These are phyloP conservation scores for Rhododendron simsii DNA, from an alignment of 148 eudicot species.

Conservation along the genomic window DNA sequence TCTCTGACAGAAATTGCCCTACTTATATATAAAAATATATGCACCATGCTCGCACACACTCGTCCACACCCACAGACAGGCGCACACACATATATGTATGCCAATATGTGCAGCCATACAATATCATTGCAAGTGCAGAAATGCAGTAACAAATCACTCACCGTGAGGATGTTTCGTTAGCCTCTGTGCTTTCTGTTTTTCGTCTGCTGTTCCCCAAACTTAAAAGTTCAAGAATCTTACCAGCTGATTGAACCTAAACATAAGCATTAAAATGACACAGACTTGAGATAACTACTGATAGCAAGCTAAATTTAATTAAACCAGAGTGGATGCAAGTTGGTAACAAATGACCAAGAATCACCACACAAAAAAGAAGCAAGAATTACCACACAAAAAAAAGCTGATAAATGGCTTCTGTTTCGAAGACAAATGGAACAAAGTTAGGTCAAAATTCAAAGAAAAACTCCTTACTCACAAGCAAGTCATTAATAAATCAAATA, in stretches of 20 bases:
- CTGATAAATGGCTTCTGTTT: neutral
- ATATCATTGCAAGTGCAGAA: neutral
- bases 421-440: neutral
- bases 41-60: neutral
- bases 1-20: neutral
- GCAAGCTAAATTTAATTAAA: neutral
- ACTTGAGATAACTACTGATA: neutral
- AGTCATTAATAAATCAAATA: neutral
- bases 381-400: neutral
- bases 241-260: constrained; percentile 76
- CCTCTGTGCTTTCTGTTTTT: constrained; percentile 81
- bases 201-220: constrained; percentile 83
- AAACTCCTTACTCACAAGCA: neutral
- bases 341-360: neutral
- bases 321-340: neutral
- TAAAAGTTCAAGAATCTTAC: constrained; percentile 79
- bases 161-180: constrained; percentile 84
- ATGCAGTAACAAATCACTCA: constrained; percentile 29
- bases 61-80: neutral
- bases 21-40: neutral
- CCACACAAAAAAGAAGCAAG: neutral
- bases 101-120: neutral
- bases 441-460: neutral
- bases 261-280: constrained; percentile 2
- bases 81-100: neutral